These are phyloP conservation scores for Mycena metata DNA, from an alignment of 768 basidiomycete species.

Conservation along the genomic window DNA sequence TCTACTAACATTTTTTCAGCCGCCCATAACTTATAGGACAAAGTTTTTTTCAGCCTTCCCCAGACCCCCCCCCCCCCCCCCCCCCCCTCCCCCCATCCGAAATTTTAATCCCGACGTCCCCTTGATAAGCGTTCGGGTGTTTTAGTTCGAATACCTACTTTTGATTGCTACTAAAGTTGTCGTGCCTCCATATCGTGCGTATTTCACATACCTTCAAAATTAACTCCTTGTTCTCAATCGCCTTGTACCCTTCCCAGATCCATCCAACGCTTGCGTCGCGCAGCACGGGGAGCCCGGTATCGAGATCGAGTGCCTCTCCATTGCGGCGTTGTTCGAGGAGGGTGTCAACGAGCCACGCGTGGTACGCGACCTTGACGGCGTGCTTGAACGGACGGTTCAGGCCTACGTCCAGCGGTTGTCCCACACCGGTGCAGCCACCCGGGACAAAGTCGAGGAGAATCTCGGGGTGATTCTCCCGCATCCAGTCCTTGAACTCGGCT, in stretches of 20 bases:
- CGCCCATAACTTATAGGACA: too few species aligned
- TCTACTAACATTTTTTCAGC: too few species aligned
- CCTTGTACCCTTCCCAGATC: conserved; percentile 40
- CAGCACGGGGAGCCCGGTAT: conserved; percentile 22
- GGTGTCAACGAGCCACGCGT: conserved; percentile 19
- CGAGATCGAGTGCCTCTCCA: conserved; percentile 30
- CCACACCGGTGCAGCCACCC: conserved; percentile 21
- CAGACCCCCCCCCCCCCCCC: too few species aligned
- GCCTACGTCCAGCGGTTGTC: conserved; percentile 40
- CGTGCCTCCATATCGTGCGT: too few species aligned
- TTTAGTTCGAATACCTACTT: too few species aligned
- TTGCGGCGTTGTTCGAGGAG: conserved; percentile 17
- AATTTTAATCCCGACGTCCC: too few species aligned
- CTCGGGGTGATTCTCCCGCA: conserved; percentile 40
- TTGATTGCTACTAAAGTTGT: too few species aligned
- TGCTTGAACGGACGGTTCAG: conserved; percentile 43
- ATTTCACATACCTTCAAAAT: conserved; percentile 44
- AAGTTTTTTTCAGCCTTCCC: too few species aligned
- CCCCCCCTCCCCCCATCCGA: too few species aligned
- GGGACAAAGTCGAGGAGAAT: conserved; percentile 44
- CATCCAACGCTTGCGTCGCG: conserved; percentile 32
- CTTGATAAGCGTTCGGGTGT: too few species aligned
- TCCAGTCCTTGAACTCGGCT: conserved; percentile 45
- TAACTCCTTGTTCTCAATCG: conserved; percentile 39
- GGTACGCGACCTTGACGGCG: conserved; percentile 27